Conservation (phyloP, 2,329 filamentous ascomycete genomes). For the Aspergillus oerlinghausenensis region DNA sequence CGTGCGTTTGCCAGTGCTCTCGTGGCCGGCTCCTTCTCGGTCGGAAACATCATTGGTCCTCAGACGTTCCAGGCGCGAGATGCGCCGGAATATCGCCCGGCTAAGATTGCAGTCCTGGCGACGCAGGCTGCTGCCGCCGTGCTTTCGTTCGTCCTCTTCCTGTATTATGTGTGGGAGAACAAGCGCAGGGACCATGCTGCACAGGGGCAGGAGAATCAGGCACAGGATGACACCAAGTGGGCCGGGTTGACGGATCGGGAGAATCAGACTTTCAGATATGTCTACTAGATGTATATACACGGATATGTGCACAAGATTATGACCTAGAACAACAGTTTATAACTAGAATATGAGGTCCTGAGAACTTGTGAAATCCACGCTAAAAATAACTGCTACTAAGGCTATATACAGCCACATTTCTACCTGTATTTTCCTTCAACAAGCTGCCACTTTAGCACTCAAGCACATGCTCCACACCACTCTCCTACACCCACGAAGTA, state of each 20-base stretch:
- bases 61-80: constrained; percentile 43
- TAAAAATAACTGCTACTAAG: no score
- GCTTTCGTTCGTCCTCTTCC: constrained; percentile 24
- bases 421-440: no score
- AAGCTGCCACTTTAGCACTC: no score
- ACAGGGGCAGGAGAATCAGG: constrained; percentile 8
- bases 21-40: constrained; percentile 41
- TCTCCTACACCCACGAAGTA: no score
- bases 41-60: constrained; percentile 45
- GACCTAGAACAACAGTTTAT: background rate
- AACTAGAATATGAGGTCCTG: no score
- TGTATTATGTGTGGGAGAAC: constrained; percentile 31
- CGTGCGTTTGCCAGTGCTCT: constrained; percentile 46
- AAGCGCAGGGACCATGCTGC: constrained; percentile 18
- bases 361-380: no score
- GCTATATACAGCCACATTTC: no score
- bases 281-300: constrained; percentile 20
- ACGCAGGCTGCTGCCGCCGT: constrained; percentile 30
- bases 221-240: constrained; percentile 24
- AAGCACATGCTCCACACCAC: no score
- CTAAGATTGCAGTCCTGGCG: constrained; percentile 40
- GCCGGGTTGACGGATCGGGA: constrained; percentile 32
- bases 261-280: constrained; percentile 31
- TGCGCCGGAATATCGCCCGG: constrained; percentile 40
- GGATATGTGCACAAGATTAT: background rate